Evolutionary conservation across 352 stramenopile species (phyloP), one percentile per base, ranked within the genome.

Genomic region (Elongisporangium anandrum): DNA sequence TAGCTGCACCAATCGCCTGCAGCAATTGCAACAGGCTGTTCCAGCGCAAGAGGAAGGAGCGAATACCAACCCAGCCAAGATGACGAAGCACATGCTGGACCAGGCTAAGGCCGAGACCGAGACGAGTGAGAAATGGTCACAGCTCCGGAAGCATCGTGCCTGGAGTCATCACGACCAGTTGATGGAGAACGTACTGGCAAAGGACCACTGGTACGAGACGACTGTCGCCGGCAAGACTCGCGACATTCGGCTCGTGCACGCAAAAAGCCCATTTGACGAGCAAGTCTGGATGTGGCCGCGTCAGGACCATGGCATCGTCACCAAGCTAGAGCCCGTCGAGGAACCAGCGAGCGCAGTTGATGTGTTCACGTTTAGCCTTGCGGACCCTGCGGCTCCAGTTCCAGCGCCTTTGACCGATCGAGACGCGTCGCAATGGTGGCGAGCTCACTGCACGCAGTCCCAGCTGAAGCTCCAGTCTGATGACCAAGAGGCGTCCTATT

Each of bases 341-440:
- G 12, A 56, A 41, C n/a, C 17, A 39, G 17, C 55, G 15, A 57
- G 50, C 20, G 63, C 61, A 22, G 59, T 75, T 15, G 75, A 83
- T 22, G 69, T 71, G 38, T 66, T 82, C 5, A 48, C 57, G 17
- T 88, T 87, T 52, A 69, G 76, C 15, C 50, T 77, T 19, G 45
- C 61, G 0, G 55, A 68, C 12, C 50, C 54, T 2, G 49, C 34
- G 15, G 21, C 52, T 17, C n/a, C 60, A 13, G 52, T 52, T 6
- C 47, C 52, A 9, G 22, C 50, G 17, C 41, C 61, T 50, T 15
- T 85, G 41, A 41, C 55, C 17, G 75, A 84, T 22, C 50, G 58
- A 13, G 63, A 71, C 12, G 80, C 73, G 45, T 89, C 77, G 3
- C 55, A 63, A 53, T 89, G 79, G 79, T 90, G 80, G 80, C 59